phyloP scores from a whole-genome alignment of 2,329 filamentous ascomycete genomes.

The Colletotrichum sp. region DNA sequence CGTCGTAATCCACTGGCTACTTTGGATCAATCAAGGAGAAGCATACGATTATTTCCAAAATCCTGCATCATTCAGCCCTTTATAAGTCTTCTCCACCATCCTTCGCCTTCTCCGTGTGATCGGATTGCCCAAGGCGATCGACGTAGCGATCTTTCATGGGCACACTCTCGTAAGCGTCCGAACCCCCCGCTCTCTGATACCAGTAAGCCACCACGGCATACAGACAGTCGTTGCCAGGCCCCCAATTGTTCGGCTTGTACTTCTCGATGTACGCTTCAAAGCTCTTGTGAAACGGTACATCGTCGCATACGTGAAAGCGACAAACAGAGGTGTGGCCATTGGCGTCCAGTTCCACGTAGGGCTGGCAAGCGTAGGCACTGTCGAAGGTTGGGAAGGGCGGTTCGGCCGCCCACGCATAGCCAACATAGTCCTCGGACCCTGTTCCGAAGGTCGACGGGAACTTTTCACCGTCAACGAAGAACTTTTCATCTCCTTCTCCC shows the following conservation, averaged over 20 bases:
- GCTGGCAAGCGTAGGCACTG: constrained; percentile 15
- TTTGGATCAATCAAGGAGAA: neutral
- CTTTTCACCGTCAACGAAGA: constrained; percentile 16
- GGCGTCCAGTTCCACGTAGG: constrained; percentile 4
- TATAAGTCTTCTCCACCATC: neutral
- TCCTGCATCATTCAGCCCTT: neutral
- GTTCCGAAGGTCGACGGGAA: constrained; percentile 16
- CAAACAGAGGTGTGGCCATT: constrained; percentile 17
- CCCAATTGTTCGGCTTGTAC: constrained; percentile 16
- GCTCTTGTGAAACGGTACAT: constrained; percentile 11
- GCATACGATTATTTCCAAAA: neutral
- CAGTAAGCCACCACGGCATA: constrained; percentile 15
- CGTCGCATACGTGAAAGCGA: constrained; percentile 15
- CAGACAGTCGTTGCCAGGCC: neutral
- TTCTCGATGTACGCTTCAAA: constrained; percentile 17
- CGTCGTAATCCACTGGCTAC: neutral
- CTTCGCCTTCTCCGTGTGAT: neutral
- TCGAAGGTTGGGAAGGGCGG: constrained; percentile 11
- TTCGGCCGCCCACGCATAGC: constrained; percentile 17
- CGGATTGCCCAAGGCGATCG: neutral
- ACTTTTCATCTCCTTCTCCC: constrained; percentile 17
- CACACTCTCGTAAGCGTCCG: neutral
- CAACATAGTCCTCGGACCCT: constrained; percentile 14
- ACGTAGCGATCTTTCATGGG: constrained; percentile 1
- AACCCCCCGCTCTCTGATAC: constrained; percentile 3